phyloP scores from a whole-genome alignment of 1,139 yeast species.

The Yarrowia galli region DNA sequence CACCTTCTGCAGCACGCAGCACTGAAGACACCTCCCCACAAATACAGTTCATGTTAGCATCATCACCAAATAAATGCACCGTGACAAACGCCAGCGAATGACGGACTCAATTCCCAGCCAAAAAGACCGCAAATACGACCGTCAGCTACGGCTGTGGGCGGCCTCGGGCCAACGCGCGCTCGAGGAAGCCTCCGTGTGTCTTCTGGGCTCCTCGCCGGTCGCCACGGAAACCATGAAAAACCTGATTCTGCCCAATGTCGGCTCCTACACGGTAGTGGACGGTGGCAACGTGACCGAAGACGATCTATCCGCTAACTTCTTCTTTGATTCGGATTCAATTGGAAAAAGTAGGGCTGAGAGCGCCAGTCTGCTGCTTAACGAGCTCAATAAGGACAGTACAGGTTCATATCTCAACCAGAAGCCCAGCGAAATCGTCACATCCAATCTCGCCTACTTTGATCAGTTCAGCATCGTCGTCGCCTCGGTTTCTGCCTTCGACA shows the following conservation, averaged over 20 bases:
- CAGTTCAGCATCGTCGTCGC: conserved; percentile 49
- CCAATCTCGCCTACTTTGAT: conserved; percentile 39
- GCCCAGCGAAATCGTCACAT: conserved; percentile 43
- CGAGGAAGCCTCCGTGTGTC: conserved; percentile 64
- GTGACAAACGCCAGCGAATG: conserved; percentile 36
- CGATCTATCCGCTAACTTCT: conserved; percentile 69
- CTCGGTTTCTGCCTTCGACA: conserved; percentile 54
- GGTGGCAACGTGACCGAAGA: conserved; percentile 52
- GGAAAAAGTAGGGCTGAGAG: conserved; percentile 56
- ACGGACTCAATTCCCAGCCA: conserved; percentile 42
- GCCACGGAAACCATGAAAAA: conserved; percentile 80
- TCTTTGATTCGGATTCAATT: conserved; percentile 58
- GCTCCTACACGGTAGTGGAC: conserved; percentile 69
- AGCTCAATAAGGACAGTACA: conserved; percentile 66
- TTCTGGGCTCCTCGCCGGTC: conserved; percentile 65
- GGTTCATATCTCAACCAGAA: conserved; percentile 52
- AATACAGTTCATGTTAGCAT: conserved; percentile 31
- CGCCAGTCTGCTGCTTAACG: conserved; percentile 56
- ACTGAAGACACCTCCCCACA: conserved; percentile 17
- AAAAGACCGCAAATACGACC: conserved; percentile 62
- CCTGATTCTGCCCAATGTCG: conserved; percentile 80
- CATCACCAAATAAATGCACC: conserved; percentile 35
- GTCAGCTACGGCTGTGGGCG: conserved; percentile 92
- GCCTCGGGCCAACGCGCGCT: conserved; percentile 72
- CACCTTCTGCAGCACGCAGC: conserved; percentile 7